Evolutionary conservation across 306 rosid species (phyloP).

Genomic region (Rubus idaeus): DNA sequence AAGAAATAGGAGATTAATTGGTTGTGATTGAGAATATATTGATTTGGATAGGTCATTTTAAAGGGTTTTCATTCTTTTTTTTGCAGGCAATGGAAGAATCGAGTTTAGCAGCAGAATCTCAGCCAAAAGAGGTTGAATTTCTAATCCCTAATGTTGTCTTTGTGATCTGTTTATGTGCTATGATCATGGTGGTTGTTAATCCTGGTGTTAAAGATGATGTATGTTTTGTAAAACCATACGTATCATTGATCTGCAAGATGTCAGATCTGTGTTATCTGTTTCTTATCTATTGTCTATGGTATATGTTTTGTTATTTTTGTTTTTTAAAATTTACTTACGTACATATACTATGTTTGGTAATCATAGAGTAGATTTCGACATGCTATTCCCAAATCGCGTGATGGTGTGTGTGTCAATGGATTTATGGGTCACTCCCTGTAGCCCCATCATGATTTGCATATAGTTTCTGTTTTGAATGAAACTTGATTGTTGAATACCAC

Average conservation of each 20-base stretch:
- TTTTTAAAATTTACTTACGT: neutral
- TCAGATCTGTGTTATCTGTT: slow-evolving; percentile 15
- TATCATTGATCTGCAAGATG: neutral
- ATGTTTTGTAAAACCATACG: neutral
- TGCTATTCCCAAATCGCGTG: neutral
- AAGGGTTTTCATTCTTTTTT: slow-evolving; percentile 27
- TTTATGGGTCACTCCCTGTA: neutral
- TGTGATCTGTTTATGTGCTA: slow-evolving; percentile 17
- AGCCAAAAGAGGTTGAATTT: slow-evolving; percentile 59
- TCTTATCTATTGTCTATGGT: neutral
- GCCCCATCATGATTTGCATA: neutral
- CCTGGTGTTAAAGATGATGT: neutral
- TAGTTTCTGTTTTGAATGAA: neutral
- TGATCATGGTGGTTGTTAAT: slow-evolving; percentile 13
- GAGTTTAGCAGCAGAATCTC: slow-evolving; percentile 53
- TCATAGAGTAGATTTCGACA: neutral
- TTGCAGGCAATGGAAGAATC: slow-evolving; percentile 56
- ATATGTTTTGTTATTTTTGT: neutral
- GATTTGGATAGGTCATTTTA: slow-evolving; percentile 15
- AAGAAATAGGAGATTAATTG: slow-evolving; percentile 19
- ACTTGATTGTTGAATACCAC: neutral
- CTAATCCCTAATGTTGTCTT: slow-evolving; percentile 29
- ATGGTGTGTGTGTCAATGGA: neutral
- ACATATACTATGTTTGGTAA: neutral
- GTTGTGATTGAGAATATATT: slow-evolving; percentile 21